Conservation (phyloP, 192 early-diverging fungal genomes). For the Backusella tuberculispora region DNA sequence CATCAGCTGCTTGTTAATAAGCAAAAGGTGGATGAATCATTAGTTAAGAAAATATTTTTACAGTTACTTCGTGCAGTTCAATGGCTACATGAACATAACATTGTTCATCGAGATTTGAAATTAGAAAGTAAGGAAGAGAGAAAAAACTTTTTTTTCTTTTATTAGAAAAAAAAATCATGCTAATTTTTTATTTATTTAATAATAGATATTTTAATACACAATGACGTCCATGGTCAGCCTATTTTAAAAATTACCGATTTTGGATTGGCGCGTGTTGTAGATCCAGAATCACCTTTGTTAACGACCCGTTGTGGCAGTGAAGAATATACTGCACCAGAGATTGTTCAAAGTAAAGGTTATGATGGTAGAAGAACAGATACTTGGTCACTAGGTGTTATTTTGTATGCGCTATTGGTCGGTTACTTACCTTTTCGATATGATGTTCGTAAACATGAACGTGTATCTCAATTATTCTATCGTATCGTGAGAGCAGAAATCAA, state of each 20-base stretch:
- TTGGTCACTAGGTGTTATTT: constrained; percentile 81
- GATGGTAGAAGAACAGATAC: constrained; percentile 75
- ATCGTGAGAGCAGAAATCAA: constrained; percentile 59
- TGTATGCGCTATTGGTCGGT: constrained; percentile 77
- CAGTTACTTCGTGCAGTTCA: constrained; percentile 59
- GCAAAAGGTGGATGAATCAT: constrained; percentile 46
- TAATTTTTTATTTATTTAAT: neutral
- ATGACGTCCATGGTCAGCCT: constrained; percentile 25
- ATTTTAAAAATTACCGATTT: constrained; percentile 71
- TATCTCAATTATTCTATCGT: constrained; percentile 59
- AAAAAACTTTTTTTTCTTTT: neutral
- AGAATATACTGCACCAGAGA: constrained; percentile 79
- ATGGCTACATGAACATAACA: constrained; percentile 66
- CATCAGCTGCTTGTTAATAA: constrained; percentile 31
- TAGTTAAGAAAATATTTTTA: constrained; percentile 57
- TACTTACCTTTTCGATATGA: constrained; percentile 79
- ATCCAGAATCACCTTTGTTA: constrained; percentile 44
- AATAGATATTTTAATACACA: constrained; percentile 45
- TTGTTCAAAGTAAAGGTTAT: constrained; percentile 61
- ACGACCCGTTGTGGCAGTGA: constrained; percentile 72
- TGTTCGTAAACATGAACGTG: constrained; percentile 49
- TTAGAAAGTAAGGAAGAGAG: constrained; percentile 61
- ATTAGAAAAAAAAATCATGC: neutral
- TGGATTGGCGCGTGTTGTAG: constrained; percentile 58
- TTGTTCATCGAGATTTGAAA: constrained; percentile 70